phyloP scores from a whole-genome alignment of 129 eudicot species.

The Escallonia herrerae region DNA sequence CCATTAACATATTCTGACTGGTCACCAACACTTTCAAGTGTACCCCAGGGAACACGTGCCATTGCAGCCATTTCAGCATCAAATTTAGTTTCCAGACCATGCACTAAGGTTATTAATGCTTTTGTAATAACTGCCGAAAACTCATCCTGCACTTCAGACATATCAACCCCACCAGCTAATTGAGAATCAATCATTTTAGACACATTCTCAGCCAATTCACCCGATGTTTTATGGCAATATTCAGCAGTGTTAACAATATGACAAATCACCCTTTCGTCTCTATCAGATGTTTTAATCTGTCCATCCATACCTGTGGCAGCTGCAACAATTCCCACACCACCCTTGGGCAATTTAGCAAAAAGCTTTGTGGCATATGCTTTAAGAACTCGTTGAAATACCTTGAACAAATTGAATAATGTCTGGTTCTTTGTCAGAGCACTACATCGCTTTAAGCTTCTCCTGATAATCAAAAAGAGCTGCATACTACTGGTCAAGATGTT shows the following conservation, averaged over 20 bases:
- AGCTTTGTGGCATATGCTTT: constrained; percentile 91
- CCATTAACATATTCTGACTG: constrained; percentile 94
- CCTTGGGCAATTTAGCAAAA: constrained; percentile 69
- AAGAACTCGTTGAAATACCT: constrained; percentile 86
- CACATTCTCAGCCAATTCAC: constrained; percentile 91
- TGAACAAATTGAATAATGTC: constrained; percentile 77
- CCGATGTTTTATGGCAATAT: constrained; percentile 92
- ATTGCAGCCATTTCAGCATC: constrained; percentile 97
- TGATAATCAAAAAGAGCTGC: constrained; percentile 89
- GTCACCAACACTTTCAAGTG: constrained; percentile 98
- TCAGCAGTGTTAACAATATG: constrained; percentile 94
- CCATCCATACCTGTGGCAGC: constrained; percentile 97
- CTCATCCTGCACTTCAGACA: constrained; percentile 99
- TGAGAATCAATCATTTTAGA: constrained; percentile 73
- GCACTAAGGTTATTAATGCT: constrained; percentile 73
- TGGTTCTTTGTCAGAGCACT: constrained; percentile 87
- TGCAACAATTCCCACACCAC: constrained; percentile 85
- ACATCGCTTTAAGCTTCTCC: constrained; percentile 94
- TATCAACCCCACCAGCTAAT: constrained; percentile 59
- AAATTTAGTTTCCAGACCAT: constrained; percentile 82
- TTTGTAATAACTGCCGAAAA: constrained; percentile 81
- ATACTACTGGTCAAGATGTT: constrained; percentile 92
- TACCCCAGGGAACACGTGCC: constrained; percentile 97
- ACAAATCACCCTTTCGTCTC: constrained; percentile 81
- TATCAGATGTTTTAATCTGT: constrained; percentile 92